A percentile compares a stretch with the other conserved stretches of the same genome.
phyloP scores from a whole-genome alignment of 2,329 filamentous ascomycete genomes.

The Leptographium wingfieldii region DNA sequence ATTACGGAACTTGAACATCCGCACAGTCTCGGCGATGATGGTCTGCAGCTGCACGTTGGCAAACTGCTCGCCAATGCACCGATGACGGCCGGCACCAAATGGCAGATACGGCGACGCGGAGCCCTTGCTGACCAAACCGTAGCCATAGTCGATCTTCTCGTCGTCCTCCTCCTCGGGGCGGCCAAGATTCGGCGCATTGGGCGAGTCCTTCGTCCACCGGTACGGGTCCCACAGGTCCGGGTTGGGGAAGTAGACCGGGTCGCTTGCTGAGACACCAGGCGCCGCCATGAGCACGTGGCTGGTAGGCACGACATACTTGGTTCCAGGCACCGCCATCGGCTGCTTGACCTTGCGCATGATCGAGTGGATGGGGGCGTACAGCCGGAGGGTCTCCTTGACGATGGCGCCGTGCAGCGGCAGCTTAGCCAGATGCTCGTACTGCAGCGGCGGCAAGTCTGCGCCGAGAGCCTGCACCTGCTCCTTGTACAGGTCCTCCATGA shows the following conservation, averaged over 20 bases:
- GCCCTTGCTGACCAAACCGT: constrained; percentile 85
- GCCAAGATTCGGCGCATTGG: constrained; percentile 35
- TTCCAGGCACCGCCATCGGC: constrained; percentile 72
- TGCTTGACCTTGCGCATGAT: constrained; percentile 88
- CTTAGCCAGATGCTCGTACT: constrained; percentile 65
- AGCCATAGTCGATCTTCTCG: constrained; percentile 85
- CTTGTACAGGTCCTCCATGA: constrained; percentile 57
- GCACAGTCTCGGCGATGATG: constrained; percentile 64
- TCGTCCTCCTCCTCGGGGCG: constrained; percentile 41
- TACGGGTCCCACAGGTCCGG: constrained; percentile 79
- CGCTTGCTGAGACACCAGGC: constrained; percentile 66
- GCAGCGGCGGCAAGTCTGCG: constrained; percentile 58
- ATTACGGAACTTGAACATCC: constrained; percentile 69
- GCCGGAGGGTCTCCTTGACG: constrained; percentile 81
- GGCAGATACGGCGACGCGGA: constrained; percentile 82
- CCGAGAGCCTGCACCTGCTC: constrained; percentile 70
- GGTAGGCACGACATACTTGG: constrained; percentile 69
- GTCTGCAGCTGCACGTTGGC: constrained; percentile 86
- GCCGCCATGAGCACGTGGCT: constrained; percentile 73
- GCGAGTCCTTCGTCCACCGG: constrained; percentile 64
- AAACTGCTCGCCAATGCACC: constrained; percentile 95
- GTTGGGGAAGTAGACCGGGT: constrained; percentile 67
- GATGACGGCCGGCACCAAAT: constrained; percentile 83
- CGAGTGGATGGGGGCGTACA: constrained; percentile 88
- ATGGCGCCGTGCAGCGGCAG: constrained; percentile 73